Conservation (phyloP, 2,329 filamentous ascomycete species). For the Epichloe gansuensis region DNA sequence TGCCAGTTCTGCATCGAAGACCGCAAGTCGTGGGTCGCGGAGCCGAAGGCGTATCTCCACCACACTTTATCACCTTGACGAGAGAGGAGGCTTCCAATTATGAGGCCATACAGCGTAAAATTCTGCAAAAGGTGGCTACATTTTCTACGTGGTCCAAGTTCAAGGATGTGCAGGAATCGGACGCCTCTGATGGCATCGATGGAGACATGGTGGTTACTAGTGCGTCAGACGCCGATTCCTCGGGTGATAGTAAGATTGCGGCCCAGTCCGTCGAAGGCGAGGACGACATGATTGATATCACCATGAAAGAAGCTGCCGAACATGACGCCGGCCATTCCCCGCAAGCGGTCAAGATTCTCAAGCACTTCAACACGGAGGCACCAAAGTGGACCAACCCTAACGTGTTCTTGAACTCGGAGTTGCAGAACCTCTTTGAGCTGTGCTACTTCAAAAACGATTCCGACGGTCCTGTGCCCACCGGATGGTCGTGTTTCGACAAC, state of each 20-base stretch:
- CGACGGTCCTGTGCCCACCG: conserved; percentile 53
- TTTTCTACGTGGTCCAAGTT: conserved; percentile 63
- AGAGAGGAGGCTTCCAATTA: conserved; percentile 56
- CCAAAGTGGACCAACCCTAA: conserved; percentile 41
- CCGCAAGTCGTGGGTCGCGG: conserved; percentile 19
- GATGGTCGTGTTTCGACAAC: conserved; percentile 52
- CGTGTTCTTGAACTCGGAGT: conserved; percentile 46
- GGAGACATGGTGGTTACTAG: conserved; percentile 58
- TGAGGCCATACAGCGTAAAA: conserved; percentile 66
- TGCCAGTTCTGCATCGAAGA: conserved; percentile 57
- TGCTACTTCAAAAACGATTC: conserved; percentile 46
- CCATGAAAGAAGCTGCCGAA: conserved; percentile 56
- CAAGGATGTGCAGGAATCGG: conserved; percentile 33
- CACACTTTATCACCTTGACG: conserved; percentile 64
- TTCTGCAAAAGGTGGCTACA: conserved; percentile 62
- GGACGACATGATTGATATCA: conserved; percentile 82
- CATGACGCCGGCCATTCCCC: conserved; percentile 8
- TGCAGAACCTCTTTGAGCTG: conserved; percentile 67
- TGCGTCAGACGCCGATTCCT: conserved; percentile 51
- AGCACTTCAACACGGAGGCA: conserved; percentile 35
- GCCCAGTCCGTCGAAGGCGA: conserved; percentile 76
- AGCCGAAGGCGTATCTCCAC: conserved; percentile 27
- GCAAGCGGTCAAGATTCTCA: conserved; percentile 22
- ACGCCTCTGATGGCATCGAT: conserved; percentile 43
- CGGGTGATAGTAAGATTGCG: conserved; percentile 57